Base-by-base conservation (phyloP, 371 early-diverging fungal species). In the Phascolomyces articulosus region DNA sequence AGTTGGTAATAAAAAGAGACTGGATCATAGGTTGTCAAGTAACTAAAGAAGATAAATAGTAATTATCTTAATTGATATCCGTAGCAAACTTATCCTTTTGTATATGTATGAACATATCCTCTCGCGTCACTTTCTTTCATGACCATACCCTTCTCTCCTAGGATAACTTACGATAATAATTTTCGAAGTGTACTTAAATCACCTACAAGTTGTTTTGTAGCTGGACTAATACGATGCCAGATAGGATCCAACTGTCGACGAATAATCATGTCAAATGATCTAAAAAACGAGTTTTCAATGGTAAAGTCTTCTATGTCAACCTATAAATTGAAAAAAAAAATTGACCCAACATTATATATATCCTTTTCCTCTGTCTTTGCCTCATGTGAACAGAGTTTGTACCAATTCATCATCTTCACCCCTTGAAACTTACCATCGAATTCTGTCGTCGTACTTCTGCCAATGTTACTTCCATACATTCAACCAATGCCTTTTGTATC, bases 1-100 rank as follows among this genome's bases (percentile, higher is more conserved):
- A 98, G 75, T 61, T 91, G 94, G 29, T 85, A 86, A 64, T 93
- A 84, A 70, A 96, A 94, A 11, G 94, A 87, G 3, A 98, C 95
- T 48, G 93, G 87, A 77, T 98, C 98, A 70, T 96, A 96, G 0
- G 82, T 73, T 1, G 91, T 86, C 41, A 97, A 72, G 60, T 92
- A 93, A 4, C 85, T 83, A 62, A 3, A 20, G 7, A 24, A 4
- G 23, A 4, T 4, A 10, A 24, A 10, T 8, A n/a, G 0, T 9
- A 20, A 23, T 51, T 20, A n/a, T 23, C 7, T 24, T n/a, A 23
- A 24, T 15, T 6, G 38, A 15, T 16, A 51, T n/a, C n/a, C n/a
- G n/a, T 27, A 55, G 2, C 40, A 29, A 16, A 1, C n/a, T n/a
- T n/a, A n/a, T n/a, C n/a, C n/a, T n/a, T n/a, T n/a, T n/a, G n/a